Percentiles rank a stretch among this genome's conserved stretches.
phyloP scores from a whole-genome alignment of 1,284 basidiomycete species.

The Butyriboletus appendiculatus region DNA sequence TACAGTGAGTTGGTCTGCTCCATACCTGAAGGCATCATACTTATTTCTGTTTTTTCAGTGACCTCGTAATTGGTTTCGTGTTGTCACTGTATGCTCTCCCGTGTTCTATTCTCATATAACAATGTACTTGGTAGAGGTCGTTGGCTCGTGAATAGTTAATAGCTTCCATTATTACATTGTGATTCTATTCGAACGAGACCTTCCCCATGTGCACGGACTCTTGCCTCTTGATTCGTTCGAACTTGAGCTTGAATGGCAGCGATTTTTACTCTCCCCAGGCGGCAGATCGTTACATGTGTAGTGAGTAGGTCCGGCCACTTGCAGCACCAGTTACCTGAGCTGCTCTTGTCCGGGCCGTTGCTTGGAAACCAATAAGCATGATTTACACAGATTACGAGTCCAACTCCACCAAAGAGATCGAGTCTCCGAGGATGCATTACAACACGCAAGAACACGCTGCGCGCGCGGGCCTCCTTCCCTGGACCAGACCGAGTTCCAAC shows the following conservation, averaged over 20 bases:
- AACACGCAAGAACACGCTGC: neutral
- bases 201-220: neutral
- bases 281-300: too few relatives aligned
- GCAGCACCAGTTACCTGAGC: too few relatives aligned
- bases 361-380: neutral
- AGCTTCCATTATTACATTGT: conserved; percentile 1
- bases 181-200: conserved; percentile 9
- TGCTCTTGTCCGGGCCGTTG: neutral
- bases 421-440: neutral
- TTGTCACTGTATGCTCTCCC: conserved; percentile 3
- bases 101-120: conserved; percentile 16
- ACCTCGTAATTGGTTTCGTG: conserved; percentile 27
- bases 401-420: neutral
- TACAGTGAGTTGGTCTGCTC: conserved; percentile 63
- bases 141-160: neutral
- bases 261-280: too few relatives aligned
- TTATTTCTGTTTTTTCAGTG: conserved; percentile 19
- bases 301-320: too few relatives aligned
- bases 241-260: neutral
- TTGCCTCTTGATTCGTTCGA: neutral
- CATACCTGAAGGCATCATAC: neutral
- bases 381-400: neutral
- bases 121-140: conserved; percentile 22
- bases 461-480: neutral
- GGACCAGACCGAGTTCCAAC: neutral